Percentiles rank a stretch among this genome's conserved stretches.
Conservation (phyloP, 257 asterid genomes). For the Coffea canephora region DNA sequence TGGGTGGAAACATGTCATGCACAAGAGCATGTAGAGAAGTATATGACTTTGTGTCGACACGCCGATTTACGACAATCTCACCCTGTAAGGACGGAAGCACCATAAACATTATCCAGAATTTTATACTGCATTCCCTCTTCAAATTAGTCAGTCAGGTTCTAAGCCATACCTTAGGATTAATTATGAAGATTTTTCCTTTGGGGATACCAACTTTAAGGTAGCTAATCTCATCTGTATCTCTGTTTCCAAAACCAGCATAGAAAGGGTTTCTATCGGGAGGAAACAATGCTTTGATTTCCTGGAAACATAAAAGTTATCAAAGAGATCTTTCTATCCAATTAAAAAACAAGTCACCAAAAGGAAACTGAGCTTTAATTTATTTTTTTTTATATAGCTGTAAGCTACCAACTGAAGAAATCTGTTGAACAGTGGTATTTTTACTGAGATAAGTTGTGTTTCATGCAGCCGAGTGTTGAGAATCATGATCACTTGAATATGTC, state of each 20-base stretch:
- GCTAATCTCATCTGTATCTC: slow-evolving; percentile 94
- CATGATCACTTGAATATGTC: neutral
- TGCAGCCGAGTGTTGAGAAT: neutral
- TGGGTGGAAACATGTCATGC: slow-evolving; percentile 76
- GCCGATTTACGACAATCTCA: slow-evolving; percentile 75
- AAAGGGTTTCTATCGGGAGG: slow-evolving; percentile 83
- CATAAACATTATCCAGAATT: slow-evolving; percentile 7
- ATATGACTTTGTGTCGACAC: slow-evolving; percentile 68
- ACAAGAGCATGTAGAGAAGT: slow-evolving; percentile 65
- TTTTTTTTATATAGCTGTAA: neutral
- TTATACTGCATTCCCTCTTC: neutral
- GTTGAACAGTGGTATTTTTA: neutral
- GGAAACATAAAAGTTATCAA: neutral
- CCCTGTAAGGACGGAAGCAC: slow-evolving; percentile 49
- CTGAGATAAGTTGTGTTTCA: neutral
- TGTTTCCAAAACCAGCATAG: slow-evolving; percentile 97
- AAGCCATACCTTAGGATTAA: slow-evolving; percentile 76
- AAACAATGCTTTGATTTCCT: slow-evolving; percentile 82
- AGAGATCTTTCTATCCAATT: neutral
- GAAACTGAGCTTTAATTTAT: neutral
- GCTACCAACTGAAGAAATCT: neutral
- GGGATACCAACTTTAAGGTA: slow-evolving; percentile 95
- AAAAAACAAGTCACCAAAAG: neutral
- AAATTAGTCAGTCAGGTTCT: slow-evolving; percentile 2
- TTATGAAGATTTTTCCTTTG: slow-evolving; percentile 80